Percentiles rank a stretch among this genome's conserved stretches.
Conservation (phyloP, 768 basidiomycete genomes). For the Russula foetens region DNA sequence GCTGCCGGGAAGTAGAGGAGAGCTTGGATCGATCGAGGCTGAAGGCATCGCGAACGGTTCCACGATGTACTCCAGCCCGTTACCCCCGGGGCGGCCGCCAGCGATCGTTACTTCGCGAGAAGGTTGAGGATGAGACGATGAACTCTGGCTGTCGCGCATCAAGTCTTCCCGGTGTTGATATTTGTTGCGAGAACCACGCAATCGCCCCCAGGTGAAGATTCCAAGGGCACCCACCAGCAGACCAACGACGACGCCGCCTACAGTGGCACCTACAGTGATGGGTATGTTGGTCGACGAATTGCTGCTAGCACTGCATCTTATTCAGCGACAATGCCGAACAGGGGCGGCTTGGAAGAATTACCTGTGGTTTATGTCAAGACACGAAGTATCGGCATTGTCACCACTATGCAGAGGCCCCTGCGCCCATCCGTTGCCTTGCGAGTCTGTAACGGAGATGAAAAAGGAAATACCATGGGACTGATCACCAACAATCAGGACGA, state of each 20-base stretch:
- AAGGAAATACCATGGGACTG: constrained; percentile 49
- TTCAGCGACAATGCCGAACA: not conserved
- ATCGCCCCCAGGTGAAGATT: not conserved
- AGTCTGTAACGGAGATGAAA: constrained; percentile 47
- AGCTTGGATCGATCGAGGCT: not conserved
- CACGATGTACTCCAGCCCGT: constrained; percentile 10
- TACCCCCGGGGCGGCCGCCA: not conserved
- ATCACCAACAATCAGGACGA: constrained; percentile 17
- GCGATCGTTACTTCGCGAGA: not conserved
- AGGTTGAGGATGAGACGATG: not conserved
- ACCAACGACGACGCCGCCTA: constrained; percentile 23
- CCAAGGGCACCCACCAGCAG: constrained; percentile 21
- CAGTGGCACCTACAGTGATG: constrained; percentile 17
- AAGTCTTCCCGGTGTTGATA: not conserved
- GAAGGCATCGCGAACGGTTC: constrained; percentile 18
- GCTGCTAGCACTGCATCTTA: not conserved
- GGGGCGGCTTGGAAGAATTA: not conserved
- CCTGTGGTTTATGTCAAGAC: constrained; percentile 29
- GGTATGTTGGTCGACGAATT: not conserved
- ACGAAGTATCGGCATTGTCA: constrained; percentile 32
- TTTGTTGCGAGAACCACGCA: not conserved
- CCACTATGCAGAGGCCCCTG: constrained; percentile 53
- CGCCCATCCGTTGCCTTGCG: constrained; percentile 43
- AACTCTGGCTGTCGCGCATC: not conserved
- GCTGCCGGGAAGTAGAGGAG: not conserved